These are phyloP conservation scores for Pseudopyricularia cyperi DNA, from an alignment of 2,329 filamentous ascomycete genomes.

Conservation along the genomic window DNA sequence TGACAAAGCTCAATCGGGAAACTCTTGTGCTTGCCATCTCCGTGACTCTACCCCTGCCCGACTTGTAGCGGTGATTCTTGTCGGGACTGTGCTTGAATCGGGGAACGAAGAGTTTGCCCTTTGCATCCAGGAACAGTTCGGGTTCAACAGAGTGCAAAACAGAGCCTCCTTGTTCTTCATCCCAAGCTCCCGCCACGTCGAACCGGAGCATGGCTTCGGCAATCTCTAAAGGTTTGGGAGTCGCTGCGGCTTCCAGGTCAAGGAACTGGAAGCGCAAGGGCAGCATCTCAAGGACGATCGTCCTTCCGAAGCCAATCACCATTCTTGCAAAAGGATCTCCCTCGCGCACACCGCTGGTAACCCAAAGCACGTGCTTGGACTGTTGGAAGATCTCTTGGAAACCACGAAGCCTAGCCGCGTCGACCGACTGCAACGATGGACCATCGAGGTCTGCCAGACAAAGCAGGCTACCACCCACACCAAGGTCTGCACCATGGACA, in stretches of 20 bases:
- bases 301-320: slow-evolving; percentile 9
- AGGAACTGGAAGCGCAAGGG: not conserved
- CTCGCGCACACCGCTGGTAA: slow-evolving; percentile 8
- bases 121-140: slow-evolving; percentile 9
- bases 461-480: slow-evolving; percentile 6
- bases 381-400: slow-evolving; percentile 7
- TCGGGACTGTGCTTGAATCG: not conserved
- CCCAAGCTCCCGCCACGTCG: not conserved
- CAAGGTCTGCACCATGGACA: not conserved
- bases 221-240: not conserved
- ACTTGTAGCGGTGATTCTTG: slow-evolving; percentile 9
- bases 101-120: not conserved
- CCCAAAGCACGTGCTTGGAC: slow-evolving; percentile 11
- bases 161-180: not conserved
- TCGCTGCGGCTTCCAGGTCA: not conserved
- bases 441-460: slow-evolving; percentile 13
- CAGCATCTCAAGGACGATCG: not conserved
- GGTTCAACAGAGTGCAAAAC: slow-evolving; percentile 15
- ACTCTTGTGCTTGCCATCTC: not conserved
- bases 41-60: not conserved
- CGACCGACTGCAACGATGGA: slow-evolving; percentile 12
- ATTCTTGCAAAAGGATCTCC: slow-evolving; percentile 10
- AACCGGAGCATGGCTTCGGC: not conserved
- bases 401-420: slow-evolving; percentile 6
- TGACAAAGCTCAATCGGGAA: not conserved